A percentile compares a stretch with the other conserved stretches of the same genome.
Conservation (phyloP, 1,284 basidiomycete genomes). For the Ganoderma sp. region DNA sequence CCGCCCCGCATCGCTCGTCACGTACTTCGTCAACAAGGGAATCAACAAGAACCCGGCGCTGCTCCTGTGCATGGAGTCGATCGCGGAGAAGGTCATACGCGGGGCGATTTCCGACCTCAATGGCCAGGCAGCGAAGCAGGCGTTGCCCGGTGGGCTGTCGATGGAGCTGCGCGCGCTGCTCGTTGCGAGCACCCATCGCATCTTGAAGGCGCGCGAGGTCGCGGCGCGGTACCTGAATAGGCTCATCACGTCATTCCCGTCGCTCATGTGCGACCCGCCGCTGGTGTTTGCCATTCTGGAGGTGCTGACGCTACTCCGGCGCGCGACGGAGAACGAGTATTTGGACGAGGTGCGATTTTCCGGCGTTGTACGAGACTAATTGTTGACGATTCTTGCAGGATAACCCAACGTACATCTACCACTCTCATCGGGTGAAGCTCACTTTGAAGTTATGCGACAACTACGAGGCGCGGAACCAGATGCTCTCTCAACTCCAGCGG, state of each 20-base stretch:
- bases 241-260: slow-evolving; percentile 92
- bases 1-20: slow-evolving; percentile 81
- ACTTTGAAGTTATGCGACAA: slow-evolving; percentile 87
- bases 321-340: slow-evolving; percentile 91
- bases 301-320: slow-evolving; percentile 87
- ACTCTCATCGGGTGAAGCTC: slow-evolving; percentile 79
- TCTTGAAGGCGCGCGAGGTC: slow-evolving; percentile 80
- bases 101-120: slow-evolving; percentile 76
- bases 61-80: slow-evolving; percentile 80
- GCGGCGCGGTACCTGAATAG: slow-evolving; percentile 86
- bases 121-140: slow-evolving; percentile 78
- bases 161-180: slow-evolving; percentile 81
- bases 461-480: slow-evolving; percentile 86
- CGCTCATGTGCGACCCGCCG: slow-evolving; percentile 89
- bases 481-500: slow-evolving; percentile 76
- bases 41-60: slow-evolving; percentile 77
- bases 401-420: slow-evolving; percentile 85
- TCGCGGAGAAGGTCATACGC: slow-evolving; percentile 88
- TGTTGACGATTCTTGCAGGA: slow-evolving; percentile 58
- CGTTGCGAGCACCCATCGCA: slow-evolving; percentile 83
- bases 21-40: slow-evolving; percentile 90
- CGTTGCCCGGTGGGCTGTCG: slow-evolving; percentile 75
- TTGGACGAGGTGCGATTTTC: slow-evolving; percentile 77
- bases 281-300: slow-evolving; percentile 92
- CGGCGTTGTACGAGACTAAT: neutral